phyloP scores from a whole-genome alignment of 176 grass and related monocot genomes.

The Avena insularis region DNA sequence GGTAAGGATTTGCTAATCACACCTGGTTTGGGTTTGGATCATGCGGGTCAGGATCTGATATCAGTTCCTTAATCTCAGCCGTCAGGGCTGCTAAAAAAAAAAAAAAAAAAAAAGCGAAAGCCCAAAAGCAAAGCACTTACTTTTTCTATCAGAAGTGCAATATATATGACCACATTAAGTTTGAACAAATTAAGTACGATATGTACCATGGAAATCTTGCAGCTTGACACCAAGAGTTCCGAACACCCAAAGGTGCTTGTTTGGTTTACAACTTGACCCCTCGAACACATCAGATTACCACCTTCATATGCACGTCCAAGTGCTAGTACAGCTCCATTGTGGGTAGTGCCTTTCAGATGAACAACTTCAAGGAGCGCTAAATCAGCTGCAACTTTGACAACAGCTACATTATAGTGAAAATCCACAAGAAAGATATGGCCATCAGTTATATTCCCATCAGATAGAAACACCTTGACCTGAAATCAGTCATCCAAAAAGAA shows the following conservation, averaged over 20 bases:
- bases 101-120: too few relatives aligned
- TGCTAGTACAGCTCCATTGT: background rate
- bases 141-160: background rate
- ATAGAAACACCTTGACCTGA: constrained; percentile 12
- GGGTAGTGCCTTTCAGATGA: background rate
- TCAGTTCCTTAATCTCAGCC: too few relatives aligned
- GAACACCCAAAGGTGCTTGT: constrained; percentile 3
- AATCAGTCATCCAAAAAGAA: background rate
- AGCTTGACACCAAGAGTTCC: constrained; percentile 29
- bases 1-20: too few relatives aligned
- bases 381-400: background rate
- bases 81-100: too few relatives aligned
- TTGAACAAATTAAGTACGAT: background rate
- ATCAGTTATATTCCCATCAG: background rate
- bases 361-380: background rate
- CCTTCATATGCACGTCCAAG: constrained; percentile 20
- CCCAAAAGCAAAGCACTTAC: too few relatives aligned
- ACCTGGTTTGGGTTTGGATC: too few relatives aligned
- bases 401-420: constrained; percentile 22
- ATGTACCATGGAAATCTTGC: background rate
- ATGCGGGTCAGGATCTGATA: too few relatives aligned
- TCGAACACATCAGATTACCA: background rate
- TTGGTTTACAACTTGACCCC: background rate
- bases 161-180: background rate
- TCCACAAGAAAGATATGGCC: constrained; percentile 1